Evolutionary conservation across 2,329 filamentous ascomycete genomes (phyloP), one percentile per base, ranked within the genome.

Genomic region (Neofusicoccum sp.): DNA sequence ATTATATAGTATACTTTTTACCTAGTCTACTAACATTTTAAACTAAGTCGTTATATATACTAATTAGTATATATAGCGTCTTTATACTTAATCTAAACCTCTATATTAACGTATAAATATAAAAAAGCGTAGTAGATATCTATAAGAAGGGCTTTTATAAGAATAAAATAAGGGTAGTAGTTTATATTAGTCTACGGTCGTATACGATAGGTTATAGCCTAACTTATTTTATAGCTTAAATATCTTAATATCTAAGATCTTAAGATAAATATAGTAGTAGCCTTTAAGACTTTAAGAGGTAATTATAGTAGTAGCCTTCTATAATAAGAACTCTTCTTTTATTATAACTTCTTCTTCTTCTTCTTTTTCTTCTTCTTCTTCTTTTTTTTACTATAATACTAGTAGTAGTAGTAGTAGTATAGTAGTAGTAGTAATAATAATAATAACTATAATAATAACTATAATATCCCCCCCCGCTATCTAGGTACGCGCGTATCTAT

Each of bases 301-400:
- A 49, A 54, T 40, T 44, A 53, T 53, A 41, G 6, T 53, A 54
- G 34, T n/a, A n/a, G n/a, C n/a, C n/a, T n/a, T n/a, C n/a, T n/a
- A n/a, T n/a, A n/a, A n/a, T n/a, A n/a, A n/a, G n/a, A n/a, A n/a
- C n/a, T n/a, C n/a, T n/a, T n/a, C n/a, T n/a, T n/a, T n/a, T n/a
- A n/a, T n/a, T n/a, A n/a, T n/a, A n/a, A n/a, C n/a, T n/a, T n/a
- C n/a, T n/a, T n/a, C n/a, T n/a, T n/a, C n/a, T n/a, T n/a, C n/a
- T n/a, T n/a, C n/a, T n/a, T n/a, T n/a, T n/a, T n/a, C n/a, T n/a
- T n/a, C n/a, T n/a, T n/a, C n/a, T n/a, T n/a, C n/a, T n/a, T n/a
- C n/a, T n/a, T n/a, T n/a, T n/a, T n/a, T n/a, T n/a, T n/a, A n/a
- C n/a, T n/a, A n/a, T n/a, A n/a, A n/a, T n/a, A n/a, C n/a, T n/a